Base-by-base conservation (phyloP, 2,329 filamentous ascomycete species). In the Amauroascus verrucosus region DNA sequence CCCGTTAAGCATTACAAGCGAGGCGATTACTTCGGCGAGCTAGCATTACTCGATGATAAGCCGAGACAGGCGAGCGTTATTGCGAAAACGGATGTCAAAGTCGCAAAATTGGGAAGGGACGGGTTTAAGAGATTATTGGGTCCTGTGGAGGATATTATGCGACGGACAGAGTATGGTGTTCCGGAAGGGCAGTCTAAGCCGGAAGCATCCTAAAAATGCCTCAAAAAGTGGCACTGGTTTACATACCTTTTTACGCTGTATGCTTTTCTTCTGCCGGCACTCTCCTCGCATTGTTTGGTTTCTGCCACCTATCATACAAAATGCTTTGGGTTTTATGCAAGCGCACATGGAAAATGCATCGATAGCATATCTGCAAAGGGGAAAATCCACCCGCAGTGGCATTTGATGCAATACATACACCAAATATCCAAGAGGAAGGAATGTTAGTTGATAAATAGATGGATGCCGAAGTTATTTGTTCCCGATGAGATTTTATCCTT, bases 21-120 rank as follows among this genome's bases (percentile, higher is more conserved):
- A 71, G 93, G 93, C 28, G 93, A 96, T 65, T 98, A 93, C 75
- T 98, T 98, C 72, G 93, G 93, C 57, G 93, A 98, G 72, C 77
- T 98, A 57, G 93, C 93, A 6, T 72, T 98, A 65, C 77, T 97
- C 61, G 94, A 97, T 61, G 91, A 98, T 65, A 87, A 88, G 52
- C 93, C 93, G 7, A 84, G 93, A 65, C 91, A 91, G 35, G 93
- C 93, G 48, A 95, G 86, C 61, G 83, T 98, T 50, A 75, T 94
- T 45, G 87, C 87, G 62, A 79, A 82, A 68, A 86, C 85, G 6
- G 87, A 95, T 58, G 86, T 95, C 67, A 97, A 96, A 74, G 88
- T 97, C 48, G 93, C 91, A 3, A 88, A 84, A 47, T 75, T 98
- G 46, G 89, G 89, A 60, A 95, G 96, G 72, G 88, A 88, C 62